phyloP scores from a whole-genome alignment of 768 basidiomycete genomes.

The Leccinum boreale region DNA sequence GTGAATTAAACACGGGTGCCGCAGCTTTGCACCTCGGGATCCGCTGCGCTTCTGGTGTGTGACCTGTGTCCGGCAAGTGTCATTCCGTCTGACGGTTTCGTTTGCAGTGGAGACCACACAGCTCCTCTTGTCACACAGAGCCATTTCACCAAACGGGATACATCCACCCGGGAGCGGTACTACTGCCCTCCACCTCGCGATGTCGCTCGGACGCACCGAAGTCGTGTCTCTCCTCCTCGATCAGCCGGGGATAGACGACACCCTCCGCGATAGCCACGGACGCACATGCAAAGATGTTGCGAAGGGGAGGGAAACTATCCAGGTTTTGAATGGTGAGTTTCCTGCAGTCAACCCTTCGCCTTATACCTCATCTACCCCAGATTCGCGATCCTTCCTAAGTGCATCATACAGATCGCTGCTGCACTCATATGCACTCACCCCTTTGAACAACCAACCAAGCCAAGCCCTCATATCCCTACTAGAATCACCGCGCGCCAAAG shows the following conservation, averaged over 20 bases:
- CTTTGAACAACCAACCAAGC: slow-evolving; percentile 39
- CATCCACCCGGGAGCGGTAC: slow-evolving; percentile 70
- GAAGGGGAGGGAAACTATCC: slow-evolving; percentile 58
- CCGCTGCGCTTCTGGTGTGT: slow-evolving; percentile 72
- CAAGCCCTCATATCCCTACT: slow-evolving; percentile 55
- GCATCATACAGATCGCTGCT: slow-evolving; percentile 74
- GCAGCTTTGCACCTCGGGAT: slow-evolving; percentile 80
- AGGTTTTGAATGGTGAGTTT: slow-evolving; percentile 63
- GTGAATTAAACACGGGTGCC: slow-evolving; percentile 60
- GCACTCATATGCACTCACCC: slow-evolving; percentile 68
- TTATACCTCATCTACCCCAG: slow-evolving; percentile 35
- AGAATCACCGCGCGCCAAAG: slow-evolving; percentile 62
- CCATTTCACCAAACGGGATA: slow-evolving; percentile 75
- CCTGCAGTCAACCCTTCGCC: not conserved
- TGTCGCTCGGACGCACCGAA: slow-evolving; percentile 68
- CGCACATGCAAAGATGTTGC: slow-evolving; percentile 72
- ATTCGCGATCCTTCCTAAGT: slow-evolving; percentile 73
- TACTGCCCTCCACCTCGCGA: slow-evolving; percentile 72
- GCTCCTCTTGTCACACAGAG: slow-evolving; percentile 65
- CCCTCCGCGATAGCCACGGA: slow-evolving; percentile 62
- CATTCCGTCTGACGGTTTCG: slow-evolving; percentile 1
- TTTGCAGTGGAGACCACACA: slow-evolving; percentile 59
- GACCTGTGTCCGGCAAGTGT: not conserved
- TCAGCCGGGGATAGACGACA: slow-evolving; percentile 80
- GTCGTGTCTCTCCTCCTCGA: slow-evolving; percentile 74